Conservation (phyloP, 257 asterid genomes). For the Catharanthus roseus region DNA sequence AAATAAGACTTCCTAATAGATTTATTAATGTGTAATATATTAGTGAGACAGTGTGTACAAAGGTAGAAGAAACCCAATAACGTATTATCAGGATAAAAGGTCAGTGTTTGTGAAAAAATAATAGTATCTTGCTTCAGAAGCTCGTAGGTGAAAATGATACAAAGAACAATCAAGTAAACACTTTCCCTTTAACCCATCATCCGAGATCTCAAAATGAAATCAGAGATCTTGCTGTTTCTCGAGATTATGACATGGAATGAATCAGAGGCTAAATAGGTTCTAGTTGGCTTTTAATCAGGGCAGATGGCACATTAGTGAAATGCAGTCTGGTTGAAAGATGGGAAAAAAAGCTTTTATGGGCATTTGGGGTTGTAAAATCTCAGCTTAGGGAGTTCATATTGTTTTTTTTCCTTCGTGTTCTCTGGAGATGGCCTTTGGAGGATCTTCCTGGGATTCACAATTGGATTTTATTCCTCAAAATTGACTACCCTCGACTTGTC, state of each 20-base stretch:
- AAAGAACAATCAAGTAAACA: neutral
- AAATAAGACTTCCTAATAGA: neutral
- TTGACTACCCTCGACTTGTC: neutral
- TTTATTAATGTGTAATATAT: neutral
- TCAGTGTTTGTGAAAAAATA: neutral
- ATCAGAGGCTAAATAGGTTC: neutral
- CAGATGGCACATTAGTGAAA: neutral
- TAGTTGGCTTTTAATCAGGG: neutral
- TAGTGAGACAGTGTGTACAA: neutral
- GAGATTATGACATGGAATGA: neutral
- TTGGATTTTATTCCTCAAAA: neutral
- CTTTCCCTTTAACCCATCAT: neutral
- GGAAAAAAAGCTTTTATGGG: neutral
- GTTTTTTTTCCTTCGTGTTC: neutral
- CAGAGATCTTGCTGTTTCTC: neutral
- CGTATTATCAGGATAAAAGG: no score
- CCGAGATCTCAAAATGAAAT: neutral
- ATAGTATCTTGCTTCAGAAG: neutral
- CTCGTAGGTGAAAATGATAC: neutral
- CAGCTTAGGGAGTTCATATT: neutral
- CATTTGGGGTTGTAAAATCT: neutral
- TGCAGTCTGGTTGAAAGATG: neutral
- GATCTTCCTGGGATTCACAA: neutral
- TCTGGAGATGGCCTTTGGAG: neutral
- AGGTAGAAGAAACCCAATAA: neutral